A percentile compares a stretch with the other conserved stretches of the same genome.
Evolutionary conservation across 768 basidiomycete species (phyloP).

Genomic region (Lactarius akahatsu): DNA sequence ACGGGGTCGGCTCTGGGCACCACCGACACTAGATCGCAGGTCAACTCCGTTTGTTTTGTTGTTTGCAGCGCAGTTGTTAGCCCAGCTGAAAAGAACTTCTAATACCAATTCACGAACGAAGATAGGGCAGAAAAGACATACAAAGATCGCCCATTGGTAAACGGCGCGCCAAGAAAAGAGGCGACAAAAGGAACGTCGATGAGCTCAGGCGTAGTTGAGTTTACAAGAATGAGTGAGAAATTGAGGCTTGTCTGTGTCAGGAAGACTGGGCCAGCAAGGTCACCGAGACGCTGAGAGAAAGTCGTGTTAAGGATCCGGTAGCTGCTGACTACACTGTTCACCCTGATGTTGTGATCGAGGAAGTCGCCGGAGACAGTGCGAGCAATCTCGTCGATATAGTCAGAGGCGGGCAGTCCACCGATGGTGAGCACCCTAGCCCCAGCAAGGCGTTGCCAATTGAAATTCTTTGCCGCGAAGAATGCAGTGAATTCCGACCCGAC

Average conservation of each 20-base stretch:
- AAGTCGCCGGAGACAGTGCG: constrained; percentile 59
- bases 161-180: constrained; percentile 44
- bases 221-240: constrained; percentile 47
- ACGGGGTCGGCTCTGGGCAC: constrained; percentile 34
- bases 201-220: constrained; percentile 48
- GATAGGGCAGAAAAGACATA: constrained; percentile 34
- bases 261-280: constrained; percentile 53
- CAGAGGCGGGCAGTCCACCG: constrained; percentile 51
- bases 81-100: constrained; percentile 45
- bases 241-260: constrained; percentile 48
- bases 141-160: constrained; percentile 54
- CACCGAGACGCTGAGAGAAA: constrained; percentile 60
- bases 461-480: constrained; percentile 45
- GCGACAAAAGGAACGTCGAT: constrained; percentile 55
- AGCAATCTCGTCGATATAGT: constrained; percentile 57
- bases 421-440: constrained; percentile 58
- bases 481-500: constrained; percentile 47
- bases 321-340: constrained; percentile 61
- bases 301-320: constrained; percentile 43
- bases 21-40: constrained; percentile 30
- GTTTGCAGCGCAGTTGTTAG: constrained; percentile 55
- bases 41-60: constrained; percentile 54
- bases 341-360: constrained; percentile 60
- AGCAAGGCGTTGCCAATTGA: constrained; percentile 60
- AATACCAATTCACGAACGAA: constrained; percentile 3